phyloP scores from a whole-genome alignment of 495 filamentous ascomycete genomes.

The Xylaria nigripes region DNA sequence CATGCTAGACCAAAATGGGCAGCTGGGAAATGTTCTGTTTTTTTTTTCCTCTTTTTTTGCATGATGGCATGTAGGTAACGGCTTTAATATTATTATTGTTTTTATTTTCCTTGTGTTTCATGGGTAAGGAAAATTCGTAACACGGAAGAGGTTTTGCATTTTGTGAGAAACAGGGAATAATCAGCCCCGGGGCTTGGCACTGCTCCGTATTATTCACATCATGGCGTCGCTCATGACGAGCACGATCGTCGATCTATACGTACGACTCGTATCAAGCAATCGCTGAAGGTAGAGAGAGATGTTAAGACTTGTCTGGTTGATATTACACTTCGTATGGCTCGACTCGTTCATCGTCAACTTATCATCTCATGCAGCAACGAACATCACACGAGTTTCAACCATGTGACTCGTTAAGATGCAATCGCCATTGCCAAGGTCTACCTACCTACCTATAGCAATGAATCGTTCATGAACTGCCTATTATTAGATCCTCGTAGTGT shows the following conservation, averaged over 20 bases:
- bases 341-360: neutral
- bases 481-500: too few species aligned
- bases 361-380: neutral
- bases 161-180: neutral
- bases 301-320: neutral
- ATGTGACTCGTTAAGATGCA: neutral
- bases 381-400: neutral
- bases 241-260: neutral
- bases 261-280: neutral
- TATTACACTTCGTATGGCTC: neutral
- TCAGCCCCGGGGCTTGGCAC: neutral
- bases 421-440: neutral
- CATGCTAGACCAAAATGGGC: conserved; percentile 6
- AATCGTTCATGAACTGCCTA: neutral
- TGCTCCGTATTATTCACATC: neutral
- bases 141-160: conserved; percentile 1
- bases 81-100: too few species aligned
- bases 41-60: too few species aligned
- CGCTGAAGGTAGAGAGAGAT: neutral
- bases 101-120: too few species aligned
- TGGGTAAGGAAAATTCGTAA: neutral
- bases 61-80: too few species aligned
- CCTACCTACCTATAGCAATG: neutral
- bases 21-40: neutral
- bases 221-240: neutral